These are phyloP conservation scores for Trametes meyenii DNA, from an alignment of 768 basidiomycete genomes.

Conservation along the genomic window DNA sequence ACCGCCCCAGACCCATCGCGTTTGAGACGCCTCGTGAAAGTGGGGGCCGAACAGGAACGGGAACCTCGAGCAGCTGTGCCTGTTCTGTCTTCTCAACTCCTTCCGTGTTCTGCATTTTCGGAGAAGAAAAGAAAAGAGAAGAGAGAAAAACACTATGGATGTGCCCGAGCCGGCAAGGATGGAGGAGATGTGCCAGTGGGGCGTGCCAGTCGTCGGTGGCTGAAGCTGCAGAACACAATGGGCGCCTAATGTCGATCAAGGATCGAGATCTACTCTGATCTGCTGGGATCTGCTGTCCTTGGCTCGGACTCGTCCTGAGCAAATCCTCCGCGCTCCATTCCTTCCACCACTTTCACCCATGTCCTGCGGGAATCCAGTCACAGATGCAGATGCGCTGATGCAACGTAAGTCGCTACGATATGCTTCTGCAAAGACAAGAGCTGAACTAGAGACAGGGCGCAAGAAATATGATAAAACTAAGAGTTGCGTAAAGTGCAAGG, in stretches of 20 bases:
- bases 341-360: constrained; percentile 8
- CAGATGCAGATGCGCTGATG: constrained; percentile 66
- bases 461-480: constrained; percentile 68
- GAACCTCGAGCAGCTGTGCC: constrained; percentile 9
- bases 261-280: constrained; percentile 8
- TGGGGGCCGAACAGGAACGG: constrained; percentile 6
- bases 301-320: background rate
- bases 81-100: constrained; percentile 5
- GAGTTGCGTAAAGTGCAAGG: constrained; percentile 76
- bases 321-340: background rate
- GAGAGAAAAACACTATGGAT: background rate
- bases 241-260: constrained; percentile 4
- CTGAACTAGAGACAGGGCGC: constrained; percentile 47
- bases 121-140: background rate
- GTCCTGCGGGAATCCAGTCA: constrained; percentile 64
- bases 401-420: constrained; percentile 48
- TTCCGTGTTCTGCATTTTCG: background rate
- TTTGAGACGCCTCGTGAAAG: constrained; percentile 13
- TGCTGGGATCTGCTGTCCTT: background rate
- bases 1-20: constrained; percentile 7
- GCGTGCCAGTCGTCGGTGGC: constrained; percentile 8
- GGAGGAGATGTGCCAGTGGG: background rate
- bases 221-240: background rate
- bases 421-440: background rate
- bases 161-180: background rate